Conservation (phyloP, 768 basidiomycete species). For the Leucosporidium scottii region DNA sequence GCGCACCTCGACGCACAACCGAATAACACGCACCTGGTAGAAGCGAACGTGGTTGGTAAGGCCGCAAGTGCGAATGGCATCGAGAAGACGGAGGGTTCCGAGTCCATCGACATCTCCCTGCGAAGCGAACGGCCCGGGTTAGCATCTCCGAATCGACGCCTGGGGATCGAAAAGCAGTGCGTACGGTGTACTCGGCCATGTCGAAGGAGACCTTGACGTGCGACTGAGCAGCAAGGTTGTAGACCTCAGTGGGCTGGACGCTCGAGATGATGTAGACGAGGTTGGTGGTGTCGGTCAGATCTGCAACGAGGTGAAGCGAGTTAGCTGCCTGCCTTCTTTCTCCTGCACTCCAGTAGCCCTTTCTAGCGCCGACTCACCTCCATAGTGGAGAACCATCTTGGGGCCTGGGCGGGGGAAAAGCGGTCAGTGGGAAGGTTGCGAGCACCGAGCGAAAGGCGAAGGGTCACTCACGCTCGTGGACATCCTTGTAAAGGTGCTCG, state of each 20-base stretch:
- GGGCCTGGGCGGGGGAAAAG: constrained; percentile 25
- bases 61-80: constrained; percentile 91
- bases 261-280: constrained; percentile 92
- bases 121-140: background rate
- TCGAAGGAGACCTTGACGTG: constrained; percentile 99
- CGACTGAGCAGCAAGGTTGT: constrained; percentile 95
- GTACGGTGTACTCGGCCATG: constrained; percentile 90
- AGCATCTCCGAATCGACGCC: background rate
- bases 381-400: constrained; percentile 43
- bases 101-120: constrained; percentile 87
- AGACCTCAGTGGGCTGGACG: constrained; percentile 90
- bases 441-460: background rate
- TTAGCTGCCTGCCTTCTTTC: background rate
- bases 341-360: background rate
- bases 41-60: constrained; percentile 87
- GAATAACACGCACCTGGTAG: constrained; percentile 56
- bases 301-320: constrained; percentile 53
- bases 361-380: constrained; percentile 20
- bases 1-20: background rate
- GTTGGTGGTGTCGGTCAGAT: constrained; percentile 92
- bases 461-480: constrained; percentile 68
- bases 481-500: constrained; percentile 86
- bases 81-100: constrained; percentile 88
- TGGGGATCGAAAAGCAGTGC: background rate
- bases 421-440: background rate